Evolutionary conservation across 2,329 filamentous ascomycete genomes (phyloP).

Genomic region (Neurospora crassa): DNA sequence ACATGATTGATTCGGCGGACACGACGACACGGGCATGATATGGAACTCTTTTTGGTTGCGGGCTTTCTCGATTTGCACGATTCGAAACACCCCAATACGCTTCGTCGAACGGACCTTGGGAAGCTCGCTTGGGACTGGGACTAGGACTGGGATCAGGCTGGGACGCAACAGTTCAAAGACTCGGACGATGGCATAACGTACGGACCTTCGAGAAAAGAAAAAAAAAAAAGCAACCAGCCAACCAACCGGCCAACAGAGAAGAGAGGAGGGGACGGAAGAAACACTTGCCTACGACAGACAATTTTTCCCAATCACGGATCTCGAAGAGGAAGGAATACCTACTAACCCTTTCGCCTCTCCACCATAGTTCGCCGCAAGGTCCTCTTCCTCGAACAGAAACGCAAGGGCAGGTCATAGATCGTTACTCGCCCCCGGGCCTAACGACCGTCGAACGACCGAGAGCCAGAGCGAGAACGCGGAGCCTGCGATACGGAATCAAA

Average conservation of each 20-base stretch:
- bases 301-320: not conserved
- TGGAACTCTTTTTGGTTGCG: no score
- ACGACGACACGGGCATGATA: no score
- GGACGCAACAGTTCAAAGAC: not conserved
- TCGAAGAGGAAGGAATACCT: not conserved
- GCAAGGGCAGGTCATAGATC: conserved; percentile 45
- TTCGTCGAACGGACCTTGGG: not conserved
- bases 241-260: not conserved
- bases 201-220: not conserved
- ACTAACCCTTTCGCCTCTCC: conserved; percentile 2
- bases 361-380: conserved; percentile 80
- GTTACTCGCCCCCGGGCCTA: conserved; percentile 1
- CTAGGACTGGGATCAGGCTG: no score
- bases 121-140: not conserved
- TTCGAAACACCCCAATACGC: not conserved
- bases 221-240: not conserved
- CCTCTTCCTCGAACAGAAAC: conserved; percentile 88
- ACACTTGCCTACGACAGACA: not conserved
- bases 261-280: not conserved
- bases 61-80: not conserved
- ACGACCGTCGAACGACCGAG: not conserved
- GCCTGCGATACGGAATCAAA: not conserved
- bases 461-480: not conserved
- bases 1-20: no score
- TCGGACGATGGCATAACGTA: not conserved